Conservation (phyloP, 164 flowering plant species). For the Nelumbo lutea region DNA sequence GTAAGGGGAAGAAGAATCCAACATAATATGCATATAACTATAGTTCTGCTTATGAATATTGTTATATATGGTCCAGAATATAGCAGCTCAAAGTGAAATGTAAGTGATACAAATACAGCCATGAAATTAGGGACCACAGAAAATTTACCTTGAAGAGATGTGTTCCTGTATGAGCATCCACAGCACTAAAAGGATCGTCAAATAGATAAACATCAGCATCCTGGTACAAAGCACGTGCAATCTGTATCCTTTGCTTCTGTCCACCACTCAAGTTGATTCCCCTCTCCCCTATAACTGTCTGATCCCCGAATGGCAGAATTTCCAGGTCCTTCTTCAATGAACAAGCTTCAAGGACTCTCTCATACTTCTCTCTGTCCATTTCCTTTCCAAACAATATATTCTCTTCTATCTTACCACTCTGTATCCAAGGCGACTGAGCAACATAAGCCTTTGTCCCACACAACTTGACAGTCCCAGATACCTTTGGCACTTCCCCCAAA, state of each 20-base stretch:
- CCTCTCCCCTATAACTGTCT: conserved; percentile 80
- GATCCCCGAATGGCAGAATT: conserved; percentile 71
- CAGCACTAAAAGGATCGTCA: conserved; percentile 95
- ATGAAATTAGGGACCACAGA: background rate
- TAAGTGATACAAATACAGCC: background rate
- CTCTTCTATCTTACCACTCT: conserved; percentile 79
- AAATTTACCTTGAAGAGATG: conserved; percentile 67
- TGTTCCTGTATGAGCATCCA: conserved; percentile 89
- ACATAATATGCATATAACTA: background rate
- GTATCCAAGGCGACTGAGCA: conserved; percentile 91
- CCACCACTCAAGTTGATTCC: conserved; percentile 95
- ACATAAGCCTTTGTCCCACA: conserved; percentile 79
- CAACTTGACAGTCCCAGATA: conserved; percentile 50
- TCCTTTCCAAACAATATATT: conserved; percentile 79
- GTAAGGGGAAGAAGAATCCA: background rate
- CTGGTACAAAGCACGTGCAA: conserved; percentile 86
- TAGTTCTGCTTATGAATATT: background rate
- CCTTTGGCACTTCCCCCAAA: conserved; percentile 61
- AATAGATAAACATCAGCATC: conserved; percentile 80
- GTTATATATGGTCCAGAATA: background rate
- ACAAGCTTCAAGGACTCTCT: conserved; percentile 70
- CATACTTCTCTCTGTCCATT: conserved; percentile 67
- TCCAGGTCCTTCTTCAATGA: conserved; percentile 74
- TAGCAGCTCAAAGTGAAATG: background rate
- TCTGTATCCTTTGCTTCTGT: conserved; percentile 85